Evolutionary conservation across 1,139 yeast genomes (phyloP).

Genomic region (Magnusiomyces suaveolens): DNA sequence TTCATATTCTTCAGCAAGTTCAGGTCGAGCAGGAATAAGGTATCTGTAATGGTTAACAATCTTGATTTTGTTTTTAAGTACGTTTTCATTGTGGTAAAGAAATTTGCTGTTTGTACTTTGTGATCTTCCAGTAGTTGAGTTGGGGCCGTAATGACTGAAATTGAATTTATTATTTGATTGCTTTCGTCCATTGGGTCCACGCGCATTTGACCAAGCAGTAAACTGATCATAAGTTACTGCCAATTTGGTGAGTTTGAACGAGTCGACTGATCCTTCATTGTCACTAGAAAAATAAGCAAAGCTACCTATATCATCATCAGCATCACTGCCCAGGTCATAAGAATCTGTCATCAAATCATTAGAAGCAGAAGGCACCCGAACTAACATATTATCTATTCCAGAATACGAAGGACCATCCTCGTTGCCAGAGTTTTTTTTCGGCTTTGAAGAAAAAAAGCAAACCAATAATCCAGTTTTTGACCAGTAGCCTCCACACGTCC

Average conservation of each 20-base stretch:
- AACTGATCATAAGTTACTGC: neutral
- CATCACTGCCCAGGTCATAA: neutral
- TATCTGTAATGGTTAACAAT: conserved; percentile 25
- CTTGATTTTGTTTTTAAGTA: conserved; percentile 7
- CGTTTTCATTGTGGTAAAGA: conserved; percentile 1
- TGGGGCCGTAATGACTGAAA: neutral
- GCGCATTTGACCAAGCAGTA: neutral
- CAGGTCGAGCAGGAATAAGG: conserved; percentile 66
- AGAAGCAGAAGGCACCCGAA: neutral
- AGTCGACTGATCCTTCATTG: neutral
- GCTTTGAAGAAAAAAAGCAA: conserved; percentile 49
- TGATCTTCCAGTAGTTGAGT: conserved; percentile 9
- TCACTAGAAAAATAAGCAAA: conserved; percentile 7
- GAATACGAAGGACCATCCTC: neutral
- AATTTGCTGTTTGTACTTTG: conserved; percentile 7
- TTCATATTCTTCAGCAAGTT: conserved; percentile 66
- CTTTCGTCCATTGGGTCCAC: neutral
- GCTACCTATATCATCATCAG: conserved; percentile 12
- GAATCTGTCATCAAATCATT: neutral
- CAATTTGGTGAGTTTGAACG: neutral
- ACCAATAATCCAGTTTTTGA: conserved; percentile 66
- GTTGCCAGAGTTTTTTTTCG: neutral
- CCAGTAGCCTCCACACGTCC: conserved; percentile 77
- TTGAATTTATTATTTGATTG: neutral
- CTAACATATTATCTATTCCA: neutral